Base-by-base conservation (phyloP, 2,329 filamentous ascomycete species). In the Fonsecaea nubica region DNA sequence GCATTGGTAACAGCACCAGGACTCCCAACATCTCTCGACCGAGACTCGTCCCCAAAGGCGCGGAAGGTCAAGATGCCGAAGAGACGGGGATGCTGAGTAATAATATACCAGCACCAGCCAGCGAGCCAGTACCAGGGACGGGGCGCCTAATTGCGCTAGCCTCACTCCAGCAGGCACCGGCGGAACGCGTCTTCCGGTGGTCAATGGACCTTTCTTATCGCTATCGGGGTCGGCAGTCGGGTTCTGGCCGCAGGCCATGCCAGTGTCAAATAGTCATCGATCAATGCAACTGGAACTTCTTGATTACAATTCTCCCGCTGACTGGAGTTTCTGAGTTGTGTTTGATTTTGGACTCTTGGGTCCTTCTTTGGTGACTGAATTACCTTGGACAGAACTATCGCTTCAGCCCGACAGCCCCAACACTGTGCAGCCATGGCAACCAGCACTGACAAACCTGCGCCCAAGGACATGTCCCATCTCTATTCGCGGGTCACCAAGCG, bases 381-480 rank as follows among this genome's bases (percentile, higher is more conserved):
- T 10, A 54, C n/a, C 50, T 35, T 35, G 30, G 4, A 35, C 35
- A n/a, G 12, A n/a, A 35, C 21, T 8, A 8, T 55, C 12, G 6
- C 7, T 9, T 55, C 13, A 25, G 13, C 35, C 35, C 25, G 35
- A 42, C 18, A 42, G 21, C 58, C 58, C 35, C 32, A 38, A 9
- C 25, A 36, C 54, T 21, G 32, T 21, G 32, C 57, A 55, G 53
- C 62, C 52, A 70, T 70, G 63, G 63, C 66, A 15, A 52, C 65
- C 77, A 13, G 75, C 75, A 54, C 72, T 64, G 63, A 73, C 58
- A 75, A 81, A 35, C 76, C 80, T 58, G 75, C 77, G 64, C 92
- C 93, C 5, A 81, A 88, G 71, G 90, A 97, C 77, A 83, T 97
- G 67, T 90, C 88, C 72, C 92, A 97, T 76, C 90, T 93, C 76